phyloP scores from a whole-genome alignment of 1,284 basidiomycete species.

The Porogramme epimiltina region DNA sequence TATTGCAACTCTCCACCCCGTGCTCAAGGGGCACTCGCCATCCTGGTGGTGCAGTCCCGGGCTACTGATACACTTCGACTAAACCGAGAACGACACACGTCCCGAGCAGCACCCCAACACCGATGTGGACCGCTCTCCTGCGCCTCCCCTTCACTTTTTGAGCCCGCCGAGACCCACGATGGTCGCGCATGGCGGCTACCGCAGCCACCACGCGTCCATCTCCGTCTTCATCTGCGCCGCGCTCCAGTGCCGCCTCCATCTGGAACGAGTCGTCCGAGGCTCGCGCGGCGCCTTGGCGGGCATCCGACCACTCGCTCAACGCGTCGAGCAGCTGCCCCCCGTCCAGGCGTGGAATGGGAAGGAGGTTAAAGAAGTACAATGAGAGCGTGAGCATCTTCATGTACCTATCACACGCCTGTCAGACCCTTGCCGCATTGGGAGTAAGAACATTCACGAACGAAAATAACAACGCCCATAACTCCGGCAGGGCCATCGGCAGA shows the following conservation, averaged over 20 bases:
- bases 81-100: neutral
- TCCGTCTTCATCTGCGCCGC: no score
- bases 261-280: neutral
- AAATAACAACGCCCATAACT: conserved; percentile 40
- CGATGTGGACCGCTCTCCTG: neutral
- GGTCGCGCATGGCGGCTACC: neutral
- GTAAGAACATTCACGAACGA: conserved; percentile 40
- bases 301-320: conserved; percentile 7
- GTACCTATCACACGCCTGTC: conserved; percentile 47
- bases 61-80: neutral
- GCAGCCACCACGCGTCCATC: no score
- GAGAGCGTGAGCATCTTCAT: conserved; percentile 62
- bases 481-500: conserved; percentile 48
- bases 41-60: no score
- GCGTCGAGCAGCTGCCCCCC: conserved; percentile 51
- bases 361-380: conserved; percentile 71
- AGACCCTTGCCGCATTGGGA: neutral
- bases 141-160: neutral
- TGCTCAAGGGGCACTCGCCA: no score
- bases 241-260: neutral
- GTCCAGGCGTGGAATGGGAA: conserved; percentile 67
- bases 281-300: neutral
- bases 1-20: no score
- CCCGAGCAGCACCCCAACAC: neutral
- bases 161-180: neutral